phyloP scores from a whole-genome alignment of 495 filamentous ascomycete species.

The Ascobolus immersus region DNA sequence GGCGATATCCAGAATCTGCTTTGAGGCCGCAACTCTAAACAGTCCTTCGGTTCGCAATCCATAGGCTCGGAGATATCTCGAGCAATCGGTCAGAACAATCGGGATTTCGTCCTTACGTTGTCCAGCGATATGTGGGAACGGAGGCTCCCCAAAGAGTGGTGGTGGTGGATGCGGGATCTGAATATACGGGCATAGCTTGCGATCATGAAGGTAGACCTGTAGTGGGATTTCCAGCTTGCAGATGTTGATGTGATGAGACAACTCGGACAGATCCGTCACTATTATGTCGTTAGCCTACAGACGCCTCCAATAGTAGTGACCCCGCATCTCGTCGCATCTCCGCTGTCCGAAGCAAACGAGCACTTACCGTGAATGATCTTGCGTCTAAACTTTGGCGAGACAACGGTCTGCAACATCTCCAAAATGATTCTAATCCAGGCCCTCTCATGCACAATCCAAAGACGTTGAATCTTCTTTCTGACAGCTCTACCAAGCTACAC shows the following conservation, averaged over 20 bases:
- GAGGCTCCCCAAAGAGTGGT: slow-evolving; percentile 12
- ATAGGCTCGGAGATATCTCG: slow-evolving; percentile 24
- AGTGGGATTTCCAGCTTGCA: slow-evolving; percentile 27
- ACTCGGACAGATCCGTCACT: slow-evolving; percentile 24
- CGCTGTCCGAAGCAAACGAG: background rate
- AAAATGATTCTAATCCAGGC: slow-evolving; percentile 30
- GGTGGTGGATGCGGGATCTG: slow-evolving; percentile 24
- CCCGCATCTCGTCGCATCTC: background rate
- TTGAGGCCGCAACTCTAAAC: slow-evolving; percentile 26
- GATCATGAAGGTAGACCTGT: slow-evolving; percentile 26
- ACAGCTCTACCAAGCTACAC: slow-evolving; percentile 23
- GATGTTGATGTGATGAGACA: slow-evolving; percentile 25
- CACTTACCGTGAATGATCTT: slow-evolving; percentile 28
- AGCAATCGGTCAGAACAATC: slow-evolving; percentile 25
- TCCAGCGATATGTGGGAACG: slow-evolving; percentile 18
- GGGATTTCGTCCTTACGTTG: slow-evolving; percentile 22
- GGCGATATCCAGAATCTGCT: slow-evolving; percentile 22
- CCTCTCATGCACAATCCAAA: slow-evolving; percentile 33
- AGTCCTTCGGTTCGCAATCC: slow-evolving; percentile 25
- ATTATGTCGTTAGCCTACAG: too few relatives aligned
- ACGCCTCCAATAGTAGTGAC: slow-evolving; percentile 1
- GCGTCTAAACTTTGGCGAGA: slow-evolving; percentile 30
- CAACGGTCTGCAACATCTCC: slow-evolving; percentile 31
- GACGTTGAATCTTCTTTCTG: slow-evolving; percentile 26
- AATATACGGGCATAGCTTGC: slow-evolving; percentile 23